Conservation (phyloP, 768 basidiomycete genomes). For the Russula abietina region DNA sequence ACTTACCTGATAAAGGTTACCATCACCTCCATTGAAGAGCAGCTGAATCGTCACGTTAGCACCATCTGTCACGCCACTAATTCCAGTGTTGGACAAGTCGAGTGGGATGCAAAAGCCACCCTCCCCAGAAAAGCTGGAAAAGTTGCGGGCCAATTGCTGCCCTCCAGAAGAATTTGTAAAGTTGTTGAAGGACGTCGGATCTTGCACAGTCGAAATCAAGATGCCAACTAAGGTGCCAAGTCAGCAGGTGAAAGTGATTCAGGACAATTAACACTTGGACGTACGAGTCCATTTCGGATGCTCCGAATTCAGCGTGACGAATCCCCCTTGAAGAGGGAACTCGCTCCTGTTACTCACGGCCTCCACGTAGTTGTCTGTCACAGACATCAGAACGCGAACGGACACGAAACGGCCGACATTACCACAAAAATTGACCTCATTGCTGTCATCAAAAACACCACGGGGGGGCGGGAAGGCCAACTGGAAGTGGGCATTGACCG, state of each 20-base stretch:
- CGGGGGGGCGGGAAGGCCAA: conserved; percentile 69
- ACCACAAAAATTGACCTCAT: conserved; percentile 67
- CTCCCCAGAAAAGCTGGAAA: conserved; percentile 46
- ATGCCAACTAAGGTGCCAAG: conserved; percentile 41
- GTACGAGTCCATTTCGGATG: conserved; percentile 58
- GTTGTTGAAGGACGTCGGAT: conserved; percentile 58
- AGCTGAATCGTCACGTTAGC: conserved; percentile 71
- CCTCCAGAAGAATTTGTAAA: conserved; percentile 45
- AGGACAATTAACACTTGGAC: conserved; percentile 23
- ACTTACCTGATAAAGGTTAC: conserved; percentile 59
- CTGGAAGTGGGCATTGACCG: conserved; percentile 70
- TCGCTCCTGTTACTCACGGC: conserved; percentile 50
- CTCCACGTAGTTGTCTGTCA: conserved; percentile 55
- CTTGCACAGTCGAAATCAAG: conserved; percentile 46
- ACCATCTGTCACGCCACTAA: conserved; percentile 51
- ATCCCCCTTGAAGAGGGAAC: conserved; percentile 62
- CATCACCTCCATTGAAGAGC: conserved; percentile 65
- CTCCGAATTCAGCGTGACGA: conserved; percentile 59
- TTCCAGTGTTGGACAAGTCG: conserved; percentile 45
- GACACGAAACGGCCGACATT: not conserved
- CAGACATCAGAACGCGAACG: not conserved
- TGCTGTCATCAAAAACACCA: conserved; percentile 56
- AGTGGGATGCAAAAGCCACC: conserved; percentile 66
- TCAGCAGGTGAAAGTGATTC: not conserved
- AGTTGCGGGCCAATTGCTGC: conserved; percentile 39